Percentiles rank a stretch among this genome's conserved stretches.
Evolutionary conservation across 257 asterid genomes (phyloP).

Genomic region (Rubia yunnanensis): DNA sequence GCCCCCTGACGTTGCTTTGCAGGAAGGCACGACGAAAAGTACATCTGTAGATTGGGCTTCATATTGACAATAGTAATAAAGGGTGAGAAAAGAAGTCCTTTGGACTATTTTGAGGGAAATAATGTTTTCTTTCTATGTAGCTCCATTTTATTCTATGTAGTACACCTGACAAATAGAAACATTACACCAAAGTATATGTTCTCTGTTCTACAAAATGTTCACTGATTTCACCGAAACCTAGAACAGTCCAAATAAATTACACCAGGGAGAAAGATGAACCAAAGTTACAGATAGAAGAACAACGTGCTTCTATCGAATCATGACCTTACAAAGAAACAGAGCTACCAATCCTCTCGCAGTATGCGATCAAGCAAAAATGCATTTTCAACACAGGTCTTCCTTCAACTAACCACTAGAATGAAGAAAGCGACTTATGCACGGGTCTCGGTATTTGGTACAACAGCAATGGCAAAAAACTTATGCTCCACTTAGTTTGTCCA

Average conservation of each 20-base stretch:
- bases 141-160: background rate
- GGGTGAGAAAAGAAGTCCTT: background rate
- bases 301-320: background rate
- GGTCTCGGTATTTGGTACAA: slow-evolving; percentile 2
- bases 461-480: background rate
- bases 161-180: background rate
- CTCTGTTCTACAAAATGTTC: background rate
- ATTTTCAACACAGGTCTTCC: background rate
- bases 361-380: slow-evolving; percentile 3
- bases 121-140: background rate
- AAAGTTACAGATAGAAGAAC: too few species aligned
- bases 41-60: slow-evolving; percentile 36
- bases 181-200: background rate
- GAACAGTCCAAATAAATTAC: background rate
- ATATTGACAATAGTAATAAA: slow-evolving; percentile 17
- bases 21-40: slow-evolving; percentile 19
- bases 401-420: slow-evolving; percentile 1
- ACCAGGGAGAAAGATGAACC: background rate
- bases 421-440: background rate
- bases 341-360: background rate
- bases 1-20: slow-evolving; percentile 24
- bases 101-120: background rate
- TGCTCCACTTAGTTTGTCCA: slow-evolving; percentile 2
- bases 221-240: background rate
- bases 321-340: background rate